These are phyloP conservation scores for Pugionium dolabratum DNA, from an alignment of 345 rosid species.

Conservation along the genomic window DNA sequence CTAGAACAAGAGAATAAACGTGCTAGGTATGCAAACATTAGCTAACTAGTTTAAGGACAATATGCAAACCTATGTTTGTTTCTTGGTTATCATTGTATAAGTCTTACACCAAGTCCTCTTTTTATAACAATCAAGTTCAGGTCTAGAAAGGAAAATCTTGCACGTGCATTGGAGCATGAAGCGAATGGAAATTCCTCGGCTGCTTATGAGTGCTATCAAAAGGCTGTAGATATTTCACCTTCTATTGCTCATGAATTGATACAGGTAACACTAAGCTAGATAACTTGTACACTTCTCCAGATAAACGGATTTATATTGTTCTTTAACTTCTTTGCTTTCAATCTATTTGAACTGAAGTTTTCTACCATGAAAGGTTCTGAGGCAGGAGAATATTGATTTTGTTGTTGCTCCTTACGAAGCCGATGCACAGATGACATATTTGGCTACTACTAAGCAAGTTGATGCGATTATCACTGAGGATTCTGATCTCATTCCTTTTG, in stretches of 20 bases:
- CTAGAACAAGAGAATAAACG: constrained; percentile 96
- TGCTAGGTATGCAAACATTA: constrained; percentile 58
- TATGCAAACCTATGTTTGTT: background rate
- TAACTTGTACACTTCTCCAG: constrained; percentile 2
- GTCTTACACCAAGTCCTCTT: background rate
- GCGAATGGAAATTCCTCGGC: constrained; percentile 77
- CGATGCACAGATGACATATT: constrained; percentile 95
- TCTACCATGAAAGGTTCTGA: constrained; percentile 63
- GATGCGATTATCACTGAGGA: constrained; percentile 95
- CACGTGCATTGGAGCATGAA: constrained; percentile 83
- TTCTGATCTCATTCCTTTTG: constrained; percentile 97
- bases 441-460: constrained; percentile 78
- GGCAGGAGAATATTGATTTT: constrained; percentile 64
- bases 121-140: constrained; percentile 41
- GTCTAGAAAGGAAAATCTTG: constrained; percentile 82
- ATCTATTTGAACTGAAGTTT: constrained; percentile 12
- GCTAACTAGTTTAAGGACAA: background rate
- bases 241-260: constrained; percentile 79
- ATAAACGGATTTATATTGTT: background rate
- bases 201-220: constrained; percentile 88
- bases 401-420: constrained; percentile 98
- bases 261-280: constrained; percentile 50
- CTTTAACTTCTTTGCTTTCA: constrained; percentile 2
- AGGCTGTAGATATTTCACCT: constrained; percentile 97
- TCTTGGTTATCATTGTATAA: constrained; percentile 1